These are phyloP conservation scores for Pseudoneurospora amorphoporcata DNA, from an alignment of 495 filamentous ascomycete species.

Conservation along the genomic window DNA sequence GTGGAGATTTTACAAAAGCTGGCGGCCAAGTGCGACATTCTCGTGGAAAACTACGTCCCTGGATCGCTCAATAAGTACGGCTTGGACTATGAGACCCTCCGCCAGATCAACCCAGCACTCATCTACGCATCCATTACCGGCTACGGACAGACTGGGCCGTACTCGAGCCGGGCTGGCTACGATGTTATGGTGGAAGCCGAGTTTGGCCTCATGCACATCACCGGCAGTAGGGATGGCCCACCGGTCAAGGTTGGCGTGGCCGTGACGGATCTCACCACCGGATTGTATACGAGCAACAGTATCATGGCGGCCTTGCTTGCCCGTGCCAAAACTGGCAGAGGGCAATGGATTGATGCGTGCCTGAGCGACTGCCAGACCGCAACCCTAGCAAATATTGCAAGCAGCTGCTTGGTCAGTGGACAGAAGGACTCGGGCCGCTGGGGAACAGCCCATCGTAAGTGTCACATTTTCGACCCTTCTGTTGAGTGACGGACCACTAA, in stretches of 20 bases:
- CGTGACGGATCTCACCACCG: constrained; percentile 91
- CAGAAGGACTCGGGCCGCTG: constrained; percentile 79
- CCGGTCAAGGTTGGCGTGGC: constrained; percentile 97
- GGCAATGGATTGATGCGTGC: constrained; percentile 87
- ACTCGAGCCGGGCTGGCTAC: constrained; percentile 81
- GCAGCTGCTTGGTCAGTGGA: constrained; percentile 81
- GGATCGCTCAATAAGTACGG: constrained; percentile 82
- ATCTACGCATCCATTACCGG: constrained; percentile 58
- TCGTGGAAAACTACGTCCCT: constrained; percentile 96
- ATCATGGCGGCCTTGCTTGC: constrained; percentile 89
- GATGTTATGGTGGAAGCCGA: constrained; percentile 99
- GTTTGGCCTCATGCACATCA: constrained; percentile 98
- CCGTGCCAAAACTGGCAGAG: constrained; percentile 44
- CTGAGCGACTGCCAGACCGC: constrained; percentile 93
- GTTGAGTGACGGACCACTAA: constrained; percentile 6
- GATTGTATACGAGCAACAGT: constrained; percentile 91
- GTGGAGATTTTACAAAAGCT: constrained; percentile 79
- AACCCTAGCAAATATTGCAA: constrained; percentile 85
- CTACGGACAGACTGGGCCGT: constrained; percentile 85
- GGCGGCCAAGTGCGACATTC: constrained; percentile 73
- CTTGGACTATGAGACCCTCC: constrained; percentile 74
- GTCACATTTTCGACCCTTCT: neutral
- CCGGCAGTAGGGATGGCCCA: constrained; percentile 72
- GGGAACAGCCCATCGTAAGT: constrained; percentile 91
- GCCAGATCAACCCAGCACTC: constrained; percentile 67